Conservation (phyloP, 2,329 filamentous ascomycete species). For the Dactylellina cionopaga region DNA sequence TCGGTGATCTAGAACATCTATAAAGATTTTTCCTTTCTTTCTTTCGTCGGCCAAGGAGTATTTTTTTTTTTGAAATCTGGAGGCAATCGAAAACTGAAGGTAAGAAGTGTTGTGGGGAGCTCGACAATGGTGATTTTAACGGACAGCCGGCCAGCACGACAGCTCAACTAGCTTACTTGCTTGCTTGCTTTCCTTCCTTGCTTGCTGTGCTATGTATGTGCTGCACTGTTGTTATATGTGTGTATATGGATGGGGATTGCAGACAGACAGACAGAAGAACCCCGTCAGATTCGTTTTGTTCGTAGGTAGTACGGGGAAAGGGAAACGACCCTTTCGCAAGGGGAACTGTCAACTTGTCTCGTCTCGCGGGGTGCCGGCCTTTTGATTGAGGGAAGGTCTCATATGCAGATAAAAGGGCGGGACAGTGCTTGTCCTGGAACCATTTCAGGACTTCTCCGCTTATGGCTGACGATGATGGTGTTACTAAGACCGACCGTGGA, state of each 20-base stretch:
- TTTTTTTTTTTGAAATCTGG: neutral
- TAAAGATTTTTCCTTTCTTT: no score
- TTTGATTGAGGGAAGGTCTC: constrained; percentile 5
- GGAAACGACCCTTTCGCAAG: no score
- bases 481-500: neutral
- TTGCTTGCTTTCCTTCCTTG: no score
- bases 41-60: no score
- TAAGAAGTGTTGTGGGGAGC: neutral
- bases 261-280: no score
- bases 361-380: neutral
- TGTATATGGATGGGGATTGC: no score
- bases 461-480: neutral
- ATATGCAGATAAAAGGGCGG: constrained; percentile 34
- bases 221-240: no score
- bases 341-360: no score
- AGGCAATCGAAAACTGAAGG: neutral
- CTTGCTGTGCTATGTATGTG: no score
- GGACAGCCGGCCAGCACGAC: neutral
- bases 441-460: constrained; percentile 37
- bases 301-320: no score
- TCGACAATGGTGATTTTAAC: neutral
- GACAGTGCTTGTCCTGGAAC: constrained; percentile 13
- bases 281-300: no score
- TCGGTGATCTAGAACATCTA: constrained; percentile 9
- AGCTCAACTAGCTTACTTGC: constrained; percentile 14